phyloP scores from a whole-genome alignment of 2,329 filamentous ascomycete species.

The Microdochium paspali region DNA sequence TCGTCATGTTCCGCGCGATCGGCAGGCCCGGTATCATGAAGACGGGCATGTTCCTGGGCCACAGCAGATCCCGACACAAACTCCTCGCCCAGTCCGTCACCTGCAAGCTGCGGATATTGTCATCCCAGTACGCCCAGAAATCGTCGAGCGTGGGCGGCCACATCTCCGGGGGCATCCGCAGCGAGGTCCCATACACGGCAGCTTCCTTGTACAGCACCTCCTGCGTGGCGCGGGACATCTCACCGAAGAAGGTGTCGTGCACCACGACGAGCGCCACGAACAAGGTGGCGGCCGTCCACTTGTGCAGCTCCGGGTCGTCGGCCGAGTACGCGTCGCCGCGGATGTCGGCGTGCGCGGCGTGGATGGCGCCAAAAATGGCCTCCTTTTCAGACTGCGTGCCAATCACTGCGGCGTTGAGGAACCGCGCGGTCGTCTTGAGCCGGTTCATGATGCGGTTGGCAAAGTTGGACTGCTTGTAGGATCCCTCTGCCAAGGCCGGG shows the following conservation, averaged over 20 bases:
- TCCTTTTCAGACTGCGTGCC: slow-evolving; percentile 13
- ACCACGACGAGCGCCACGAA: slow-evolving; percentile 14
- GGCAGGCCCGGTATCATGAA: slow-evolving; percentile 15
- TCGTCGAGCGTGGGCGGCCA: slow-evolving; percentile 23
- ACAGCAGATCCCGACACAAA: slow-evolving; percentile 17
- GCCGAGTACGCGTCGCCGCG: slow-evolving; percentile 14
- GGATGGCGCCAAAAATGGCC: slow-evolving; percentile 15
- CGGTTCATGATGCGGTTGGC: slow-evolving; percentile 12
- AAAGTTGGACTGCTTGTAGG: slow-evolving; percentile 14
- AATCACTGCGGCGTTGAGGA: slow-evolving; percentile 14
- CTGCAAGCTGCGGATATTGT: slow-evolving; percentile 19
- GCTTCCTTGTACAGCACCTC: slow-evolving; percentile 5
- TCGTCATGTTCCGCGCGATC: slow-evolving; percentile 15
- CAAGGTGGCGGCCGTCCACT: slow-evolving; percentile 18
- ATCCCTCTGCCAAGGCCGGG: slow-evolving; percentile 14
- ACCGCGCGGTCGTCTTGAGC: slow-evolving; percentile 14
- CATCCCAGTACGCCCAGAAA: slow-evolving; percentile 27
- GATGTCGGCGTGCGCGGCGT: slow-evolving; percentile 12
- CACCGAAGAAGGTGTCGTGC: slow-evolving; percentile 14
- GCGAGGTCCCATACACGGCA: background rate
- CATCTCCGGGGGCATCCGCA: slow-evolving; percentile 17
- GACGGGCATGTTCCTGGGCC: slow-evolving; percentile 16
- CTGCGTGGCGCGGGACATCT: slow-evolving; percentile 4
- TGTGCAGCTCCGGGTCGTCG: slow-evolving; percentile 17
- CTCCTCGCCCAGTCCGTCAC: slow-evolving; percentile 18